These are phyloP conservation scores for Trichomonas gallinae DNA, from an alignment of 208 protist species.

Conservation along the genomic window DNA sequence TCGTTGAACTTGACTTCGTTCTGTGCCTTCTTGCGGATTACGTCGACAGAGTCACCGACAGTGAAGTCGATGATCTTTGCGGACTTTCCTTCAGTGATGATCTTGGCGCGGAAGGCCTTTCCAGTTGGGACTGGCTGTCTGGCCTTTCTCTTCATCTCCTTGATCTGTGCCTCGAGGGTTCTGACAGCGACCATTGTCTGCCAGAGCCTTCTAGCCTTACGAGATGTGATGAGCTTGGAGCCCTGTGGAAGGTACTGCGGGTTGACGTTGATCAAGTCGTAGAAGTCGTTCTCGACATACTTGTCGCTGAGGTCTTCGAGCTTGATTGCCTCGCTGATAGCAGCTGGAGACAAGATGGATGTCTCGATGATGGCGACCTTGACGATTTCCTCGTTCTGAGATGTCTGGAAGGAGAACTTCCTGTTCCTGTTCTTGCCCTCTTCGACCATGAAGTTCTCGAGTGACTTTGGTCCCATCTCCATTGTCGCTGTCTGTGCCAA, in stretches of 20 bases:
- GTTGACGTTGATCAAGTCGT: not conserved
- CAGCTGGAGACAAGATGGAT: not conserved
- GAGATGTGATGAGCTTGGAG: not conserved
- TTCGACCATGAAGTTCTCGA: not conserved
- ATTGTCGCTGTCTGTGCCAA: too few species aligned
- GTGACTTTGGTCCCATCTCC: not conserved
- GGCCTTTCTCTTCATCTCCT: not conserved
- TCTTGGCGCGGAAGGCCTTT: not conserved
- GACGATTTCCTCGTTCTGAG: not conserved
- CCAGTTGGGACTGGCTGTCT: not conserved
- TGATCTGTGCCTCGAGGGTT: not conserved
- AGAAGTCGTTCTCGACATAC: not conserved
- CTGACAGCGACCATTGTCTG: not conserved
- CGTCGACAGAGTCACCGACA: not conserved
- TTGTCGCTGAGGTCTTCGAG: not conserved
- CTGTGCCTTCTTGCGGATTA: not conserved
- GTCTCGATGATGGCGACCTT: not conserved
- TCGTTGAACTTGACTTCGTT: not conserved
- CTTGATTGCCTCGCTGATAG: not conserved
- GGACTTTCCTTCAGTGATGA: not conserved
- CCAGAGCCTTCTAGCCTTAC: not conserved
- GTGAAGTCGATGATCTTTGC: not conserved
- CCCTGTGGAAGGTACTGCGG: not conserved
- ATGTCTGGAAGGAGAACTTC: not conserved
- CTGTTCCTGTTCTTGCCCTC: not conserved